Evolutionary conservation across 139 green algal genomes (phyloP).

Genomic region (Trebouxia sp.): DNA sequence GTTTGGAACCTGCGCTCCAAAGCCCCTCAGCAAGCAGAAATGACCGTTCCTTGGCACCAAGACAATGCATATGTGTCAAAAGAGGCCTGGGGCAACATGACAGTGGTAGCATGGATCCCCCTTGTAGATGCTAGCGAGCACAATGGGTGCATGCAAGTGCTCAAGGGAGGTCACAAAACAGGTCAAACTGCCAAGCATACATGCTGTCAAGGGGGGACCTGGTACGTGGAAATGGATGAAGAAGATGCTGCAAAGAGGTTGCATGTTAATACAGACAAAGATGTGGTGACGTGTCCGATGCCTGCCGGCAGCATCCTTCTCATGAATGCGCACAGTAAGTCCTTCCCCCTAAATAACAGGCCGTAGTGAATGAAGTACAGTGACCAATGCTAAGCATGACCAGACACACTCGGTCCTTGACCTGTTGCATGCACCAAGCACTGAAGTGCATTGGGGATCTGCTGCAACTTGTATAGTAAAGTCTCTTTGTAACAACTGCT

Average conservation of each 20-base stretch:
- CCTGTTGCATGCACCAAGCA: too few species aligned
- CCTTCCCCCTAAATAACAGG: too few species aligned
- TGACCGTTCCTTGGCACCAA: constrained; percentile 8
- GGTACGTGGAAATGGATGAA: constrained; percentile 25
- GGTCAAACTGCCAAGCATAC: constrained; percentile 22
- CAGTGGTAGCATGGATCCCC: constrained; percentile 22
- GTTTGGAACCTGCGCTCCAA: constrained; percentile 29
- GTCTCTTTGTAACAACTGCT: too few species aligned
- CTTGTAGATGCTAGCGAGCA: constrained; percentile 2
- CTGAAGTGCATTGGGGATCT: too few species aligned
- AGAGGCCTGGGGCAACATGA: constrained; percentile 13
- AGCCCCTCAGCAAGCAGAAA: constrained; percentile 12
- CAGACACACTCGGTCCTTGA: too few species aligned
- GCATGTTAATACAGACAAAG: constrained; percentile 7
- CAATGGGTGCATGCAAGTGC: constrained; percentile 28
- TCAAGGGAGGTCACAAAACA: constrained; percentile 1
- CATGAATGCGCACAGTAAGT: constrained; percentile 27
- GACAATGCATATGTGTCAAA: constrained; percentile 24
- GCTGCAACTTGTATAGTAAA: too few species aligned
- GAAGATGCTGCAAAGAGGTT: neutral
- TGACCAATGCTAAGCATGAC: too few species aligned
- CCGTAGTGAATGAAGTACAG: too few species aligned
- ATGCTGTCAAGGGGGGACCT: constrained; percentile 21
- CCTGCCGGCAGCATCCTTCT: constrained; percentile 9
- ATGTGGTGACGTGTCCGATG: constrained; percentile 15